Base-by-base conservation (phyloP, 2,329 filamentous ascomycete species). In the Monilinia laxa region DNA sequence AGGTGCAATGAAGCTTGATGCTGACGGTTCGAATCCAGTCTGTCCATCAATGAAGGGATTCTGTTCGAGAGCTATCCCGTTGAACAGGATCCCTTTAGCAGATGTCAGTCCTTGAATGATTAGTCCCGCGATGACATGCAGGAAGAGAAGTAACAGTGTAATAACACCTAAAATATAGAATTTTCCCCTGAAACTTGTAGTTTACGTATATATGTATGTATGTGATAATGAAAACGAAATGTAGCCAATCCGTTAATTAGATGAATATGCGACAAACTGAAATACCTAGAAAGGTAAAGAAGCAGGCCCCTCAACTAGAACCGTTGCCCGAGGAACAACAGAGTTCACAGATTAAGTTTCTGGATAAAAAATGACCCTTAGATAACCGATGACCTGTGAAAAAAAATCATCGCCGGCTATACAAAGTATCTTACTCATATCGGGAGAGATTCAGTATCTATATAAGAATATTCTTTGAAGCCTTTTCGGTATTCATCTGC, bases 41-140 rank as follows among this genome's bases (percentile, higher is more conserved):
- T 65, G 63, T 42, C 42, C 23, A 10, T 31, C 25, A 25, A 59
- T 52, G 45, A 52, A 59, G 28, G 16, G n/a, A n/a, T 58, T 64
- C 25, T 64, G 62, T 35, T 55, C 53, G 16, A 58, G 18, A 20
- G 40, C 42, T 18, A 58, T 28, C 25, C 28, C 20, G 9, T 38
- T 65, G 23, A 51, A 51, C 16, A 51, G 20, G 14, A 40, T n/a
- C 42, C 54, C 31, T 28, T 28, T 47, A 4, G 14, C 18, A 38
- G 54, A 59, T 23, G 18, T 38, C 4, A 65, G 52, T 58, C 62
- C 42, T 11, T 65, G 23, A 25, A 59, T n/a, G n/a, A 0, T 12
- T 20, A 60, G 12, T 60, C 7, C 12, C 0, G 28, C 10, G 28
- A 11, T 20, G 2, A 2, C 23, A 5, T 16, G 10, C 10, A 14